Evolutionary conservation across 1,284 basidiomycete species (phyloP), one percentile per base, ranked within the genome.

Genomic region (Rhodotorula sp.): DNA sequence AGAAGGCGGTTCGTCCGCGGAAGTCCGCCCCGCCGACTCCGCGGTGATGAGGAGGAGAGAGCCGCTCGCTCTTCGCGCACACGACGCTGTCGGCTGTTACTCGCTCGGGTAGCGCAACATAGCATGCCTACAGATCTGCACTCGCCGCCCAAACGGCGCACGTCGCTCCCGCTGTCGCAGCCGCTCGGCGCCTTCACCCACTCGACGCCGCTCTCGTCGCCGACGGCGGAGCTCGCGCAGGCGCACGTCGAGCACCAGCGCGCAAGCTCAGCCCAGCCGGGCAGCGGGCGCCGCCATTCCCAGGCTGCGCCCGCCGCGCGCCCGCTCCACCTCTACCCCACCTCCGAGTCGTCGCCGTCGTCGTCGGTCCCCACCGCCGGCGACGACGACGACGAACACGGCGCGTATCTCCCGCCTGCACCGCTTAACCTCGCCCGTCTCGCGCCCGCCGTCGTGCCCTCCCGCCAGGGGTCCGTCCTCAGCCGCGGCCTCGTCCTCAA

Each of bases 401-500:
- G 19, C 5, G 27, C n/a, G 19, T 25, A 19, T 5, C 46, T 32
- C 46, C 46, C 29, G 8, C 41, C 53, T 5, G 32, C n/a, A 6
- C 53, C 53, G 19, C 62, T 72, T 48, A 70, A 70, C 66, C 60
- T 75, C 44, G 29, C 56, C 12, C 53, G 58, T 9, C 64, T 74
- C 44, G 64, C 69, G 0, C 15, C 54, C 2, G 63, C 62, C 32
- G 72, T 74, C 44, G 74, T 68, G 12, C 64, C 72, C 19, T 63
- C 70, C 1, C 67, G 78, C 1, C 64, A 61, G 0, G 78, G 78
- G 9, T 64, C 61, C 37, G 78, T 79, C 39, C 73, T 79, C 17
- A 57, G 64, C 4, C 67, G 78, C 22, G 77, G 77, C 5, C 67
- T 78, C 53, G 74, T 79, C 44, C 72, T 79, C 71, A 79, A 79